Evolutionary conservation across 805 yeast genomes (phyloP).

Genomic region (Candida andamanensis): DNA sequence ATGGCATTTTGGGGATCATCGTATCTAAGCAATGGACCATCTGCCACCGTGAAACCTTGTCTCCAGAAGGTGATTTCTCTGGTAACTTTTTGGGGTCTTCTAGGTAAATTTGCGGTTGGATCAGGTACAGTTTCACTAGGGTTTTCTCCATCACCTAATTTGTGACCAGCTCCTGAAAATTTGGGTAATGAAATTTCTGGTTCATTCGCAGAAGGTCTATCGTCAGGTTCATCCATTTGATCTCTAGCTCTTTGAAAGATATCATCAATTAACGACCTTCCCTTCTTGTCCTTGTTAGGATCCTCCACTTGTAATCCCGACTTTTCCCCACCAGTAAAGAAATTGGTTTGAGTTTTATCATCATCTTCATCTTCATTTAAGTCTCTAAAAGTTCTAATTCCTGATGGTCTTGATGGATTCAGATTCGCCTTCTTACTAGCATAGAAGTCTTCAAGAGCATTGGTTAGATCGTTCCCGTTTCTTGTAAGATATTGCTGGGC

Average conservation of each 20-base stretch:
- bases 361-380: constrained; percentile 43
- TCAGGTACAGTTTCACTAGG: constrained; percentile 34
- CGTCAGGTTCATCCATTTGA: constrained; percentile 36
- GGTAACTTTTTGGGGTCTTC: constrained; percentile 46
- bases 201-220: constrained; percentile 28
- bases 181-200: constrained; percentile 14
- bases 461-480: constrained; percentile 31
- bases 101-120: constrained; percentile 17
- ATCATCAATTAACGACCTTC: constrained; percentile 51
- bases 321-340: constrained; percentile 69
- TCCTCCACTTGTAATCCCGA: constrained; percentile 78
- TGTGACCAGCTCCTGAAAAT: constrained; percentile 50
- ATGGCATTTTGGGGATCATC: constrained; percentile 88
- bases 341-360: constrained; percentile 48
- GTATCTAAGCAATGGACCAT: constrained; percentile 78
- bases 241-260: constrained; percentile 61
- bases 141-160: constrained; percentile 44
- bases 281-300: constrained; percentile 44
- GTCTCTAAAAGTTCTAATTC: constrained; percentile 34
- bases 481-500: constrained; percentile 38
- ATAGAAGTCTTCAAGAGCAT: constrained; percentile 39
- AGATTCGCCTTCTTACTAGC: constrained; percentile 15
- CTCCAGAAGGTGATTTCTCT: constrained; percentile 93
- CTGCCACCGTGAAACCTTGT: constrained; percentile 93
- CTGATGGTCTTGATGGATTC: constrained; percentile 5